Evolutionary conservation across 2,329 filamentous ascomycete genomes (phyloP), one percentile per base, ranked within the genome.

Genomic region (Penicillium sp.): DNA sequence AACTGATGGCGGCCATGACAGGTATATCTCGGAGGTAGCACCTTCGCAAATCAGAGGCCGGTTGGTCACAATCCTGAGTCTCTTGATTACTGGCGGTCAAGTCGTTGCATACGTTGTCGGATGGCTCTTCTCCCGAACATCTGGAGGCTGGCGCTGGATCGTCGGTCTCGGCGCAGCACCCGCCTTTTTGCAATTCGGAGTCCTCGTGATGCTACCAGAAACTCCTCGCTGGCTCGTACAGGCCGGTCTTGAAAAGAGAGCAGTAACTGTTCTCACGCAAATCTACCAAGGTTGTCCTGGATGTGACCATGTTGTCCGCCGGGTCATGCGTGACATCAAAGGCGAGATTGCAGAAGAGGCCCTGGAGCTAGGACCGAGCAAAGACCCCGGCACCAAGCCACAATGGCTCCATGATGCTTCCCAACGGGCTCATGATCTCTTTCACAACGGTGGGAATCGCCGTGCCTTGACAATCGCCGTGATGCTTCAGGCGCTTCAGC

Each of bases 11-110:
- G 43, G 10, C 57, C 17, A 7, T 39, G 42, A 38, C 45, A 80
- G 81, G 47, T 96, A 96, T 76, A 94, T 97, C 60, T 89, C 90
- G 8, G 94, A 98, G 75, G 80, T 96, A 12, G 88, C 91, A 3
- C 93, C 94, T 0, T 86, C 90, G 1, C 82, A 86, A 22, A 86
- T 90, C 61, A 82, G 94, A 56, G 94, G 94, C 14, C 81, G 90
- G 42, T 79, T 98, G 42, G 90, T 97, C 4, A 96, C 92, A 0
- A 85, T 95, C 57, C 88, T 91, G 60, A 87, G 89, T 28, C 79
- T 97, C 22, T 92, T 96, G 67, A 89, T 97, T 58, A 96, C 93
- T 0, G 81, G 90, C 11, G 94, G 94, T 0, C 93, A 97, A 76
- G 90, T 96, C 1, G 85, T 96, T 20, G 93, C 94, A 2, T 97